Conservation (phyloP, 1,139 yeast genomes). For the Protomyces macrosporus region DNA sequence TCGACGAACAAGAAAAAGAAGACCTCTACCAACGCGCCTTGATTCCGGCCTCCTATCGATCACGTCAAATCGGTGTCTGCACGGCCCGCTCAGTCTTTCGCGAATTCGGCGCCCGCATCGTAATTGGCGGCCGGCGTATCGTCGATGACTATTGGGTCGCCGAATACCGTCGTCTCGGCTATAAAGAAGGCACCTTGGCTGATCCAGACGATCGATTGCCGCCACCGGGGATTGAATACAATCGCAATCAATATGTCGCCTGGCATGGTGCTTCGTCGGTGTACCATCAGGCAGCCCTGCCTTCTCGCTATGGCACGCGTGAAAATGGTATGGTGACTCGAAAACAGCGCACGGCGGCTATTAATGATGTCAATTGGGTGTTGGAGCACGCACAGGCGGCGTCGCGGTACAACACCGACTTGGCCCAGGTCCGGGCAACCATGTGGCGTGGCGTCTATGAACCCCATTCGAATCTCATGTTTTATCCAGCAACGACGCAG, state of each 20-base stretch:
- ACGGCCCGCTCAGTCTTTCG: conserved; percentile 84
- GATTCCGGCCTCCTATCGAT: conserved; percentile 85
- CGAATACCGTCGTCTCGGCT: conserved; percentile 64
- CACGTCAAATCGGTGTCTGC: conserved; percentile 81
- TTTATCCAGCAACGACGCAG: conserved; percentile 71
- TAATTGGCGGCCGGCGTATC: conserved; percentile 73
- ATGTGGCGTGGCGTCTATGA: conserved; percentile 60
- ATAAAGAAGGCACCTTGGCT: conserved; percentile 72
- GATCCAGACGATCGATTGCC: conserved; percentile 60
- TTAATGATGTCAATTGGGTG: conserved; percentile 77
- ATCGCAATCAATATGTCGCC: conserved; percentile 49
- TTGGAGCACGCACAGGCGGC: conserved; percentile 76
- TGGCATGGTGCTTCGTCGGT: conserved; percentile 50
- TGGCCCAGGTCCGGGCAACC: conserved; percentile 57
- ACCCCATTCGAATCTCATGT: conserved; percentile 71
- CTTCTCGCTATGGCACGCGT: conserved; percentile 21
- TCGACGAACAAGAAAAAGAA: conserved; percentile 72
- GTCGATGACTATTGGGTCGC: conserved; percentile 87
- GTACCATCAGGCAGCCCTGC: conserved; percentile 38
- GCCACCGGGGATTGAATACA: conserved; percentile 44
- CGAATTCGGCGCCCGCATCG: conserved; percentile 85
- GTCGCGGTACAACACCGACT: conserved; percentile 58
- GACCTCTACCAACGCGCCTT: conserved; percentile 76
- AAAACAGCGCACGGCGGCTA: conserved; percentile 39
- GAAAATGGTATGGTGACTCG: conserved; percentile 33